Percentiles rank a stretch among this genome's conserved stretches.
Conservation (phyloP, 768 basidiomycete genomes). For the Trametes cinnabarina region DNA sequence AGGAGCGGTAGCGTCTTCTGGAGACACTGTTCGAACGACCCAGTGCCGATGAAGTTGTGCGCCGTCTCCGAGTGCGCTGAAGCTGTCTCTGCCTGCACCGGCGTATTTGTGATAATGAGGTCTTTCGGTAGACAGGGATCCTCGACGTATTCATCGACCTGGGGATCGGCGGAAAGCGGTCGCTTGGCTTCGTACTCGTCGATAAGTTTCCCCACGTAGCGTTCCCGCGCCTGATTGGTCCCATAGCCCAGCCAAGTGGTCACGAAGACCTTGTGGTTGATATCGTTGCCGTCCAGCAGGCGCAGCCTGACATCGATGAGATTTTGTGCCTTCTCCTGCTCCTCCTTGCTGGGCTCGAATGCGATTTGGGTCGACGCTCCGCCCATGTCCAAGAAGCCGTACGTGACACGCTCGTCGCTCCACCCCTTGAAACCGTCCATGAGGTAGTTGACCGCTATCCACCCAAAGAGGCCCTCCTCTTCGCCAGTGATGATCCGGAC, state of each 20-base stretch:
- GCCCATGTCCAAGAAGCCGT: constrained; percentile 99
- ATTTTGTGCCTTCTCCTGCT: constrained; percentile 54
- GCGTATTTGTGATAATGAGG: constrained; percentile 56
- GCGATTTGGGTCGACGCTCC: constrained; percentile 99
- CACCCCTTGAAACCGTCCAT: constrained; percentile 87
- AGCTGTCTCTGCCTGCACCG: constrained; percentile 42
- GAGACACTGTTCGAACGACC: constrained; percentile 87
- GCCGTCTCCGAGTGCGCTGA: constrained; percentile 45
- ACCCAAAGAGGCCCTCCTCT: constrained; percentile 97
- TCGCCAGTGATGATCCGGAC: constrained; percentile 95
- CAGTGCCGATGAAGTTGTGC: constrained; percentile 77
- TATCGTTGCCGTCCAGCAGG: constrained; percentile 79
- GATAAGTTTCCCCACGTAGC: constrained; percentile 77
- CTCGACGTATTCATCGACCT: constrained; percentile 43
- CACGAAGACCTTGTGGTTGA: constrained; percentile 91
- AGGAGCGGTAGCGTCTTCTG: constrained; percentile 69
- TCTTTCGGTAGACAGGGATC: constrained; percentile 92
- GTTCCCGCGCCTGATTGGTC: constrained; percentile 93
- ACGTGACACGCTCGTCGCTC: constrained; percentile 69
- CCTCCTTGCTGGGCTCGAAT: constrained; percentile 75
- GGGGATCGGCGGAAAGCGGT: constrained; percentile 15
- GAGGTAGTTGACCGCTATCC: constrained; percentile 98
- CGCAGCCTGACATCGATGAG: constrained; percentile 81
- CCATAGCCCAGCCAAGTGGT: constrained; percentile 99
- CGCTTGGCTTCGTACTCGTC: constrained; percentile 50